Percentiles rank a stretch among this genome's conserved stretches.
Conservation (phyloP, 2,329 filamentous ascomycete species). For the Neofusicoccum kwambonambiense region DNA sequence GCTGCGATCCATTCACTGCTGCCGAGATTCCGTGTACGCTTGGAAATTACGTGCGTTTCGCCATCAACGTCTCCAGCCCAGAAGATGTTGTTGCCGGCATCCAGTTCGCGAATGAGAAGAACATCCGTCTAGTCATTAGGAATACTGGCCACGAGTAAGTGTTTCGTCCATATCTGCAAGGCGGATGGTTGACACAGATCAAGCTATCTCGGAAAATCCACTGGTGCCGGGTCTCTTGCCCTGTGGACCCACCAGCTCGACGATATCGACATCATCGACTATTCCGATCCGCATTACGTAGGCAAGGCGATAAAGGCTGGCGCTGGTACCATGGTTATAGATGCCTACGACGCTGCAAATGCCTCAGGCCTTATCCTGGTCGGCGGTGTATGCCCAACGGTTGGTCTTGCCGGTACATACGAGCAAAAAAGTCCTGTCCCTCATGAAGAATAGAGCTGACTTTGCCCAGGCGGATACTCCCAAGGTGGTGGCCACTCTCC, state of each 20-base stretch:
- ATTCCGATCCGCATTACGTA: slow-evolving; percentile 26
- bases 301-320: slow-evolving; percentile 31
- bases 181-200: background rate
- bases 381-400: slow-evolving; percentile 31
- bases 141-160: slow-evolving; percentile 39
- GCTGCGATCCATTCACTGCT: background rate
- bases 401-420: slow-evolving; percentile 28
- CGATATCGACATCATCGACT: slow-evolving; percentile 31
- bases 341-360: slow-evolving; percentile 27
- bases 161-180: background rate
- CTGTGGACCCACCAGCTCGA: slow-evolving; percentile 39
- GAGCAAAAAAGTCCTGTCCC: background rate
- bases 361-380: slow-evolving; percentile 25
- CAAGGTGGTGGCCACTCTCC: slow-evolving; percentile 32
- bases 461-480: slow-evolving; percentile 28
- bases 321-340: slow-evolving; percentile 33
- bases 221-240: slow-evolving; percentile 32
- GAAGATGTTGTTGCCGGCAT: slow-evolving; percentile 24
- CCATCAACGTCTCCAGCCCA: background rate
- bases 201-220: slow-evolving; percentile 32
- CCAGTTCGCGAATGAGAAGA: slow-evolving; percentile 31
- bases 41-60: background rate
- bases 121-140: slow-evolving; percentile 35
- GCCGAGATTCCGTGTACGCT: background rate
- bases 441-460: background rate